Evolutionary conservation across 31 red algal genomes (phyloP).

Genomic region (Odonthalia washingtoniensis): DNA sequence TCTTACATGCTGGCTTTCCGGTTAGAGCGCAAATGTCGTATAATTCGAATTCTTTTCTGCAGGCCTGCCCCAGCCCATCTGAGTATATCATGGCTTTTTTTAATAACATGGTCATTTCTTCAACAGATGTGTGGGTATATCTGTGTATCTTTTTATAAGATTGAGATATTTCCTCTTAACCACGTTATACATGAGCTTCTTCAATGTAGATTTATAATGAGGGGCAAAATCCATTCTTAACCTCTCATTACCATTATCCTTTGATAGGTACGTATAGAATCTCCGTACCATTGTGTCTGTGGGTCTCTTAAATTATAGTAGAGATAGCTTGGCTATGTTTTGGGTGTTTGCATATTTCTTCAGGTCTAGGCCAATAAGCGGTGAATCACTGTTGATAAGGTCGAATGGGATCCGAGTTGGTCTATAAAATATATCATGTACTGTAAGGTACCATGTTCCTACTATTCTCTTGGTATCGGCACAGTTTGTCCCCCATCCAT

Average conservation of each 20-base stretch:
- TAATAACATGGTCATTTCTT: too few relatives aligned
- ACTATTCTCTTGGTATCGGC: neutral
- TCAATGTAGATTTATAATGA: neutral
- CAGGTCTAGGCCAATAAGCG: conserved; percentile 4
- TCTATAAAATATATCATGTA: neutral
- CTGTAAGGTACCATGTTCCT: neutral
- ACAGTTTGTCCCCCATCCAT: conserved; percentile 18
- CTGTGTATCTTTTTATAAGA: too few relatives aligned
- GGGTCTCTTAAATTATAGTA: neutral
- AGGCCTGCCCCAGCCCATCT: too few relatives aligned
- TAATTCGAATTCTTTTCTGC: too few relatives aligned
- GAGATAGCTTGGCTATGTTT: neutral
- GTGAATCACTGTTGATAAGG: neutral
- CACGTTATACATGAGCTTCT: neutral
- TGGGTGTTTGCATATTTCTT: conserved; percentile 1
- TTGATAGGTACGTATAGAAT: neutral
- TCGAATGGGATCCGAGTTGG: conserved; percentile 10
- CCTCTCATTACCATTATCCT: neutral
- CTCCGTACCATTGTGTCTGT: neutral
- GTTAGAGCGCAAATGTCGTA: too few relatives aligned
- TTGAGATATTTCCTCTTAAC: too few relatives aligned
- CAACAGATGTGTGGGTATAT: too few relatives aligned
- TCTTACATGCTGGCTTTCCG: too few relatives aligned
- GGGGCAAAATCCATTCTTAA: neutral
- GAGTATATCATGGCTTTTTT: too few relatives aligned